Evolutionary conservation across 139 green algal genomes (phyloP), one percentile per base, ranked within the genome.

Genomic region (Parachlorella kessleri): DNA sequence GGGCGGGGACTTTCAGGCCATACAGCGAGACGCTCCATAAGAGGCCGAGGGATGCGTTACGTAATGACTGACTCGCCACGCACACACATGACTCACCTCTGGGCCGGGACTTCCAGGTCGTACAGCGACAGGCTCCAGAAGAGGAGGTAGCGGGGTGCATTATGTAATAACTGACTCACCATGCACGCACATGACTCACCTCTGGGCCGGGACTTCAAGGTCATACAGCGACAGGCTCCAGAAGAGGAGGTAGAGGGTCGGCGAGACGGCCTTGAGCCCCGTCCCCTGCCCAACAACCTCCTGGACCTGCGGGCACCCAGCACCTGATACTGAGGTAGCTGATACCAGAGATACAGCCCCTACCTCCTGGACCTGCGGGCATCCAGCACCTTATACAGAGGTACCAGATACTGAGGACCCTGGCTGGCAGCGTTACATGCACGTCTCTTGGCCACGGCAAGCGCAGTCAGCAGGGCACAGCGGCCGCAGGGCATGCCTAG

Each of bases 111-210:
- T 54, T 93, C 81, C 7, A 97, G 82, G 83, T 96, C 92, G 26
- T 84, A 76, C 40, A 94, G 81, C n/a, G 83, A 75, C 36, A 94
- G 86, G 28, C 72, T 77, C 93, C 93, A 97, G 79, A 96, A 97
- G 3, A 79, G 83, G 54, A 88, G 39, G 84, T 94, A 97, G 30
- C 96, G 73, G 35, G 90, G n/a, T n/a, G n/a, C n/a, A n/a, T n/a
- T n/a, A n/a, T n/a, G n/a, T n/a, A n/a, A n/a, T n/a, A n/a, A n/a
- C n/a, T n/a, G n/a, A n/a, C n/a, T n/a, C n/a, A n/a, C n/a, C n/a
- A n/a, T n/a, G n/a, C n/a, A n/a, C n/a, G n/a, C n/a, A n/a, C n/a
- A n/a, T n/a, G n/a, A n/a, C n/a, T n/a, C n/a, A 90, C 81, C 75
- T 78, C 6, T 75, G 76, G 33, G 30, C 73, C 23, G 90, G 88